Base-by-base conservation (phyloP, 352 stramenopile genomes). In the Globisporangium yorkense region DNA sequence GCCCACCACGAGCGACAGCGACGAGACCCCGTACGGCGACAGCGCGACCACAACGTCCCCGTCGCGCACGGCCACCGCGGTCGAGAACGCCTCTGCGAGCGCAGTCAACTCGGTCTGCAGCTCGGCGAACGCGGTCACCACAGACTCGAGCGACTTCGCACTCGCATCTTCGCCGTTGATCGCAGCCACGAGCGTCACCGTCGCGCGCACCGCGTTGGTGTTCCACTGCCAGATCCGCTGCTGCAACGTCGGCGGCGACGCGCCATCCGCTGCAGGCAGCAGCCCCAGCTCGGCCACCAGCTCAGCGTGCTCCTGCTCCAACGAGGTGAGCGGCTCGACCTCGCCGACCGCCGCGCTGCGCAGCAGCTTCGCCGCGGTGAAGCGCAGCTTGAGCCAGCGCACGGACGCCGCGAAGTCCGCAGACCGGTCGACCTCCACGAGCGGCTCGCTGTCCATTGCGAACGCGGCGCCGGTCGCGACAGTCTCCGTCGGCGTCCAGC, bases 341-440 rank as follows among this genome's bases (percentile, higher is more conserved):
- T 83, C 67, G 39, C 63, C 63, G 0, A 59, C 49, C 9, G 66
- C 68, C 12, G 78, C 58, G n/a, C 44, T 57, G 15, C 63, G 65
- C 12, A 93, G 68, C 16, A 92, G 43, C 57, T 81, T 80, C 8
- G 74, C 67, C 5, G 84, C 75, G 7, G 76, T 49, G 5, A 73
- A 62, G 37, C 77, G 76, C 27, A 94, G 68, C 57, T 84, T 70
- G 24, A 94, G 71, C 84, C 84, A 94, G 46, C 70, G 35, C 35
- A 85, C 35, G 1, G 83, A 87, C 33, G 68, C 66, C 4, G 37
- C 49, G 1, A 73, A 57, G 45, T 84, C 59, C 0, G 75, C 76
- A 5, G 84, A 92, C 39, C 82, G 79, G 64, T 94, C 84, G 46
- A 73, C 88, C 45, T 90, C 78, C 10, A 78, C 64, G 16, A 91